Base-by-base conservation (phyloP, 1,284 basidiomycete species). In the Puccinia horiana region DNA sequence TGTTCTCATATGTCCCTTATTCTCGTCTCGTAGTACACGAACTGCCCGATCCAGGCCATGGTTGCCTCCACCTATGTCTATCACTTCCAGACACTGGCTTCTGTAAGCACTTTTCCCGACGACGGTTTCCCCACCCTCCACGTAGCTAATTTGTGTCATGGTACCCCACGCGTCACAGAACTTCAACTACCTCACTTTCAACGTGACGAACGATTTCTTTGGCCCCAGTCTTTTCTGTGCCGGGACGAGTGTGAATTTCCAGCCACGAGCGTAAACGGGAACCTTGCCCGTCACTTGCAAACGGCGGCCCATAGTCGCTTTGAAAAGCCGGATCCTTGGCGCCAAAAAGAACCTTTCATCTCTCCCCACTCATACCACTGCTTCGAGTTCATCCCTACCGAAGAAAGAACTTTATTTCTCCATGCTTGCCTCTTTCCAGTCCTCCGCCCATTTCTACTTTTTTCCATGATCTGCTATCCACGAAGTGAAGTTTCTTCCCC, bases 161-260 rank as follows among this genome's bases (percentile, higher is more conserved):
- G n/a, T 3, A n/a, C 18, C 8, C 16, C 37, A 35, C n/a, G 20
- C 16, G 44, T 23, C 26, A 23, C 58, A 81, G 79, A 29, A 70
- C 26, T 81, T 81, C 70, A 65, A 81, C 56, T 44, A 65, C 29
- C 79, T 81, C 26, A 73, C 69, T 11, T 81, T 74, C 58, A 81
- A 81, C 61, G 70, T 81, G 12, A 81, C 70, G 14, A 26, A 63
- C 14, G 47, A 58, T 37, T 81, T 81, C 61, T 56, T 26, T 12
- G 79, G 79, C 12, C 79, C 79, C 0, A 81, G 79, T 42, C 35
- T 81, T n/a, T 81, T 81, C 35, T 81, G 79, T 56, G 79, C 79
- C 2, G 70, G 70, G 6, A 65, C 70, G 2, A 42, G 26, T 65
- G 32, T 81, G 29, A 23, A 72, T 18, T 72, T 72, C 47, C n/a